Conservation (phyloP, 108 stramenopile genomes). For the Epipyxis sp. region DNA sequence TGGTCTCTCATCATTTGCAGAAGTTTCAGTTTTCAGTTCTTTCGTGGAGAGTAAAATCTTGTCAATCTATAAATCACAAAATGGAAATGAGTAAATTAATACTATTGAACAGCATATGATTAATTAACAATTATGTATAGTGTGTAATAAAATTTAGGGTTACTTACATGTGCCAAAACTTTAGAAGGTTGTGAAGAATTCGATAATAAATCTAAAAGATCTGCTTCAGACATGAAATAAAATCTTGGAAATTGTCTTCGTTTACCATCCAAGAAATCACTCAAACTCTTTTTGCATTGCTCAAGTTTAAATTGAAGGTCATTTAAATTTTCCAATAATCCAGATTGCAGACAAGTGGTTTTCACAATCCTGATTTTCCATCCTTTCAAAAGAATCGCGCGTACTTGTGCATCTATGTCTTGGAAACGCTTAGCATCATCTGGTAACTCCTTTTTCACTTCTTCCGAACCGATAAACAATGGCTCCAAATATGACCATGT, state of each 20-base stretch:
- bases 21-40: slow-evolving; percentile 29
- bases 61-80: slow-evolving; percentile 42
- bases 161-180: slow-evolving; percentile 48
- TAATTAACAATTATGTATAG: slow-evolving; percentile 42
- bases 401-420: slow-evolving; percentile 47
- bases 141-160: slow-evolving; percentile 56
- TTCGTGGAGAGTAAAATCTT: slow-evolving; percentile 44
- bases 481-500: slow-evolving; percentile 57
- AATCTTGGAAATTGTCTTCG: slow-evolving; percentile 48
- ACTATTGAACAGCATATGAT: slow-evolving; percentile 12
- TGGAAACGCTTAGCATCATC: slow-evolving; percentile 48
- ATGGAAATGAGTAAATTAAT: too few relatives aligned
- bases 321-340: slow-evolving; percentile 44
- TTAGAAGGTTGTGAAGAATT: slow-evolving; percentile 41
- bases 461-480: slow-evolving; percentile 50
- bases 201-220: slow-evolving; percentile 50
- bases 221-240: slow-evolving; percentile 53
- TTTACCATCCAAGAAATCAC: slow-evolving; percentile 53
- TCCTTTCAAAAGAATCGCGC: slow-evolving; percentile 43
- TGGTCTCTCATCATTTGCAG: slow-evolving; percentile 30
- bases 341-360: slow-evolving; percentile 37
- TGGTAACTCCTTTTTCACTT: slow-evolving; percentile 55
- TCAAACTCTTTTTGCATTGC: slow-evolving; percentile 55
- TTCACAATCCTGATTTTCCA: slow-evolving; percentile 53
- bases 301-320: slow-evolving; percentile 44